These are phyloP conservation scores for Symmetrospora coprosmae DNA, from an alignment of 768 basidiomycete species.

Conservation along the genomic window DNA sequence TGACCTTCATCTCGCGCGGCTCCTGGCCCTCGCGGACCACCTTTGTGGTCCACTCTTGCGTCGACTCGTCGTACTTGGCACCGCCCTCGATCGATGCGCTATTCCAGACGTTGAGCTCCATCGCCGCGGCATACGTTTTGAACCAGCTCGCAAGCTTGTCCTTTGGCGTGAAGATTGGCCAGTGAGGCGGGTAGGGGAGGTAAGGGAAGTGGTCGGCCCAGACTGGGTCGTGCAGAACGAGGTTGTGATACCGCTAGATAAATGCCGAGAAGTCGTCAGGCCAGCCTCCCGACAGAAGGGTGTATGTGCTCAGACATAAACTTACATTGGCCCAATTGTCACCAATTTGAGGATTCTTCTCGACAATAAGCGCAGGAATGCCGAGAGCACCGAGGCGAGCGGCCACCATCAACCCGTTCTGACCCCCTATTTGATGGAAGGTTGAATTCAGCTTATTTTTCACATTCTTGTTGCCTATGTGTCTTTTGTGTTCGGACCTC, in stretches of 20 bases:
- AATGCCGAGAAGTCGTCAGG: too few species aligned
- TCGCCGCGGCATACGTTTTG: slow-evolving; percentile 31
- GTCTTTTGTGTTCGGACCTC: slow-evolving; percentile 4
- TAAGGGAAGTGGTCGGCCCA: slow-evolving; percentile 46
- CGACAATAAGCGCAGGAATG: slow-evolving; percentile 49
- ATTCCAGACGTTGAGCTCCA: slow-evolving; percentile 32
- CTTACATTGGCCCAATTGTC: slow-evolving; percentile 55
- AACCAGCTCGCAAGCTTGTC: slow-evolving; percentile 36
- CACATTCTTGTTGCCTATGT: too few species aligned
- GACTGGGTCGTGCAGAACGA: slow-evolving; percentile 46
- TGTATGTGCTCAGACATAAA: too few species aligned
- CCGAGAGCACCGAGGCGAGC: slow-evolving; percentile 52
- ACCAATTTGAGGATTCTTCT: slow-evolving; percentile 49
- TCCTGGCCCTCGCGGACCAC: slow-evolving; percentile 20
- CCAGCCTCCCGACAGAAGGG: too few species aligned
- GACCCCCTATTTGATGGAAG: slow-evolving; percentile 42
- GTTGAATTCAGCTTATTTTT: neutral
- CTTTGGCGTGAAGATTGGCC: slow-evolving; percentile 36
- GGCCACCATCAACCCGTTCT: slow-evolving; percentile 51
- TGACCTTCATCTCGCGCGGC: slow-evolving; percentile 25
- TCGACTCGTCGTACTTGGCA: slow-evolving; percentile 25
- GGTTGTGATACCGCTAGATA: slow-evolving; percentile 52
- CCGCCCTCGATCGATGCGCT: slow-evolving; percentile 27
- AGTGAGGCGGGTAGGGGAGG: slow-evolving; percentile 40
- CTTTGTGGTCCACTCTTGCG: slow-evolving; percentile 26